Conservation (phyloP, 2,329 filamentous ascomycete genomes). For the Elsinoe ampelina region DNA sequence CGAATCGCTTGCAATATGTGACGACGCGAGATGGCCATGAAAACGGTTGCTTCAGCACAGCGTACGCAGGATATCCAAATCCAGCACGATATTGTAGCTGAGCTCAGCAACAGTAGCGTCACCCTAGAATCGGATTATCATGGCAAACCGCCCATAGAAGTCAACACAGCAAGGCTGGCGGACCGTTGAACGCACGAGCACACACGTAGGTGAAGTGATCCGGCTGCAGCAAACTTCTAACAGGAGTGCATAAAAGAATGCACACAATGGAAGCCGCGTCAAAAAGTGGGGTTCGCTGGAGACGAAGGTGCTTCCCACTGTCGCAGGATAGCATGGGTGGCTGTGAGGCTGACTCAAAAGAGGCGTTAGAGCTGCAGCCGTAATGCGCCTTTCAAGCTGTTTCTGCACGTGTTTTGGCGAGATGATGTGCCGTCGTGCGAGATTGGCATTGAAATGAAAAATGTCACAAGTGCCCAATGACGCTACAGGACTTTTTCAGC, state of each 20-base stretch:
- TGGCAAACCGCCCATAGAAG: too few species aligned
- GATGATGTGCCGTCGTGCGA: neutral
- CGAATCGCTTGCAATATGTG: too few species aligned
- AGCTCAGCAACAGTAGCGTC: too few species aligned
- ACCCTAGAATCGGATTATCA: too few species aligned
- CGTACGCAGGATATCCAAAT: too few species aligned
- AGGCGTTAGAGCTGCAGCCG: too few species aligned
- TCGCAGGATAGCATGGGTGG: neutral
- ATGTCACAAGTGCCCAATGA: neutral
- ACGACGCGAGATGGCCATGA: too few species aligned
- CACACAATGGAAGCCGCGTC: neutral
- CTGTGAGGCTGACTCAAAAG: too few species aligned
- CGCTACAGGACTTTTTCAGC: neutral
- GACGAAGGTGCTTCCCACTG: neutral
- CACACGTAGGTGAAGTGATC: neutral
- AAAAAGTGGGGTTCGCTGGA: neutral
- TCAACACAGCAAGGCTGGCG: too few species aligned
- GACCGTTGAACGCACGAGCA: too few species aligned
- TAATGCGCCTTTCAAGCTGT: neutral
- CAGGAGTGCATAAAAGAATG: neutral
- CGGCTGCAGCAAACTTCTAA: neutral
- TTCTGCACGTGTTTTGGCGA: neutral
- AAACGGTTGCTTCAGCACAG: too few species aligned
- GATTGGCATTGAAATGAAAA: neutral
- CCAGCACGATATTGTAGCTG: too few species aligned